phyloP scores from a whole-genome alignment of 768 basidiomycete genomes.

The Leccinum sublutescens region DNA sequence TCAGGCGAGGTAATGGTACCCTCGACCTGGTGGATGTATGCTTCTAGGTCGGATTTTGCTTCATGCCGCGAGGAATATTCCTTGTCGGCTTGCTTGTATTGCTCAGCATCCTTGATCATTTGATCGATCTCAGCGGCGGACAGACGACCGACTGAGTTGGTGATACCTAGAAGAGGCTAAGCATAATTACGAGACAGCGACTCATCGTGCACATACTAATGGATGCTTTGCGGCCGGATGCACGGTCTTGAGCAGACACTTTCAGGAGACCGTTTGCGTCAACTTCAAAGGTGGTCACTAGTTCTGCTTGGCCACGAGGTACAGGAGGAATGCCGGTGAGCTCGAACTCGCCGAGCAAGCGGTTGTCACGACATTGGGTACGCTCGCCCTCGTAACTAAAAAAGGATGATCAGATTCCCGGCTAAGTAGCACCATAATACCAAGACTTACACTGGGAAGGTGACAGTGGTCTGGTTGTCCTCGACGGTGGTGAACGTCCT shows the following conservation, averaged over 20 bases:
- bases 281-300: constrained; percentile 98
- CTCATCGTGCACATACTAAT: constrained; percentile 62
- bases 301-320: constrained; percentile 99
- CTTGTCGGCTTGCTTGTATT: constrained; percentile 94
- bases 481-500: constrained; percentile 99
- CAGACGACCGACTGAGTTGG: constrained; percentile 98
- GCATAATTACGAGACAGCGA: background rate
- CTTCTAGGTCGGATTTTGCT: constrained; percentile 97
- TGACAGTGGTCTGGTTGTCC: constrained; percentile 99
- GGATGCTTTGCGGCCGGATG: constrained; percentile 98
- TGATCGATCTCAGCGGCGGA: constrained; percentile 98
- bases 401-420: constrained; percentile 10
- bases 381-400: constrained; percentile 96
- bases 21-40: constrained; percentile 97
- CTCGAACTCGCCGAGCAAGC: constrained; percentile 99
- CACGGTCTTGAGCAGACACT: constrained; percentile 97
- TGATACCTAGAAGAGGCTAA: constrained; percentile 63
- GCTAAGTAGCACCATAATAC: background rate
- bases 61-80: constrained; percentile 98
- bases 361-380: constrained; percentile 99
- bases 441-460: constrained; percentile 88
- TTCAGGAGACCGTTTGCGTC: constrained; percentile 99
- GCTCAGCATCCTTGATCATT: constrained; percentile 99
- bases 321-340: constrained; percentile 98
- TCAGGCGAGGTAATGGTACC: constrained; percentile 94